Conservation (phyloP, 768 basidiomycete species). For the Amanita pseudoporphyria region DNA sequence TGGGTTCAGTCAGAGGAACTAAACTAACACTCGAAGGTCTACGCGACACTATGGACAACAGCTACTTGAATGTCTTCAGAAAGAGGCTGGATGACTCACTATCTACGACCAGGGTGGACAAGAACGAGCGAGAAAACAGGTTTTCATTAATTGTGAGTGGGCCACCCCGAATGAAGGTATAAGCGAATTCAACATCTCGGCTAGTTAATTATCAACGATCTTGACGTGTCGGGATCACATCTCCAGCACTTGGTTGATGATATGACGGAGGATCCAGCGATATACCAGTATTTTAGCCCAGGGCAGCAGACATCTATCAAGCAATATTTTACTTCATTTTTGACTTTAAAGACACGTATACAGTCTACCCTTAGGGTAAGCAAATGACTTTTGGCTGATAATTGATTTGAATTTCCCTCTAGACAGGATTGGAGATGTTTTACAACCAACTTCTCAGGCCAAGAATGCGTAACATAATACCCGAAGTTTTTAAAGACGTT, state of each 20-base stretch:
- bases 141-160: conserved; percentile 70
- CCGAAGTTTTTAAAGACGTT: conserved; percentile 86
- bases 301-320: conserved; percentile 43
- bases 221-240: conserved; percentile 88
- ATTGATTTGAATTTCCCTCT: conserved; percentile 4
- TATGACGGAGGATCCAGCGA: conserved; percentile 38
- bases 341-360: conserved; percentile 52
- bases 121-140: conserved; percentile 72
- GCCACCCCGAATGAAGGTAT: background rate
- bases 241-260: conserved; percentile 76
- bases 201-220: conserved; percentile 85
- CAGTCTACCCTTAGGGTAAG: conserved; percentile 65
- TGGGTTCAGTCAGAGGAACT: conserved; percentile 55
- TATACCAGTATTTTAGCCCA: conserved; percentile 61
- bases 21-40: conserved; percentile 52
- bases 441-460: conserved; percentile 94
- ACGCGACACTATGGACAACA: conserved; percentile 68
- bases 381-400: background rate
- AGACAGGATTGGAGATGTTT: conserved; percentile 86
- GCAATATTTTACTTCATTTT: conserved; percentile 38
- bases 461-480: conserved; percentile 69
- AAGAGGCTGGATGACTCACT: conserved; percentile 79
- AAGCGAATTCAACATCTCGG: background rate
- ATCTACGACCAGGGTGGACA: conserved; percentile 49
- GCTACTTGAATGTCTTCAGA: conserved; percentile 75